Base-by-base conservation (phyloP, 805 yeast genomes). In the Diddensiella caesifluorescens region DNA sequence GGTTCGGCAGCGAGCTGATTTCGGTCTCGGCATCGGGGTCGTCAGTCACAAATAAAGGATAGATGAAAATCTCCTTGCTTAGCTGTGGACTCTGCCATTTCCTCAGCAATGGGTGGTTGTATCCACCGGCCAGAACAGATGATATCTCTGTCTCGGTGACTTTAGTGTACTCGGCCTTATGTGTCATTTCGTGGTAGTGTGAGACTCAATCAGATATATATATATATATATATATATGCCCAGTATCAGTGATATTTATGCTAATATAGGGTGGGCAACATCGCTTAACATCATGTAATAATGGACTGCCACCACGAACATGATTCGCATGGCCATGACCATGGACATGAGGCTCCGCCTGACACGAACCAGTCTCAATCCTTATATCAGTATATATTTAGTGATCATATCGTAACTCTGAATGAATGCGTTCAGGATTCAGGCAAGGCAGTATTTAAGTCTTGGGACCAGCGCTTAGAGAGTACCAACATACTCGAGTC, bases 81-180 rank as follows among this genome's bases (percentile, higher is more conserved):
- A 92, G 71, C 61, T 80, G 90, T 53, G 88, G 75, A 59, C 82
- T 90, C 63, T 92, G 98, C 98, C 98, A 92, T 60, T 75, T 80
- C 54, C 98, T 75, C 16, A 86, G 58, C 34, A 90, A 70, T 1
- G 96, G 94, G 56, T 89, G 95, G 62, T 85, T 84, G 65, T 89
- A 92, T 3, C 97, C 97, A 46, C 97, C 96, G 48, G 92, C 90
- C 32, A 92, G 70, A 31, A 92, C 68, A 4, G 95, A 83, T 10
- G 87, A 72, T 47, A 86, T 75, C 27, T 72, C 68, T 0, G 89
- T 76, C 25, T 32, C 22, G 15, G 7, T 32, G 22, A 15, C 35
- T 19, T 13, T 13, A 12, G 36, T 12, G 19, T 16, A 32, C 12
- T 13, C 20, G 10, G 23, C 36, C 19, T 32, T 9, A 13, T 19